Evolutionary conservation across 768 basidiomycete species (phyloP), one percentile per base, ranked within the genome.

Genomic region (Boletus insuetus): DNA sequence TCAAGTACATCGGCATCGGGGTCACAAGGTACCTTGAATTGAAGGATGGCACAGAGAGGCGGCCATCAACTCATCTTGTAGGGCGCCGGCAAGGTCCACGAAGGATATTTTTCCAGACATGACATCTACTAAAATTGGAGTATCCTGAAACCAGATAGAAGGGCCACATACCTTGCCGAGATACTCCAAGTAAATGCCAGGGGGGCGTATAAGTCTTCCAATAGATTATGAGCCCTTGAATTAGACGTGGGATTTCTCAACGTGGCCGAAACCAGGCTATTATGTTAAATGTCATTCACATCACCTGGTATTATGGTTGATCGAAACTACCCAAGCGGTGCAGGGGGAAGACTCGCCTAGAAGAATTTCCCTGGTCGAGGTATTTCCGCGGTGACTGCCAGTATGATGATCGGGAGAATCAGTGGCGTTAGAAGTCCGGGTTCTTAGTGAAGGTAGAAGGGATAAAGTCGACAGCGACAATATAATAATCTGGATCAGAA

Each of bases 171-270:
- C 74, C 69, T 51, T 34, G 41, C 49, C 51, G 57, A 8, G 53
- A 55, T 10, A 72, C 48, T 8, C 60, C 73, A 20, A 76, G 69
- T 17, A 76, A 49, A 55, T 75, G 72, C 38, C 69, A 58, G 2
- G 75, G 75, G 6, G 75, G 74, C 56, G 74, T 72, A 51, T 75
- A 76, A 3, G 73, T 76, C 58, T 74, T 76, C 75, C 75, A 76
- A 41, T 73, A 75, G 19, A 73, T 53, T 17, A 74, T 26, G 56
- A n/a, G 51, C 55, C 7, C 46, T 55, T 13, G 52, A 51, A 39
- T 22, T 45, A 17, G 58, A 2, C 9, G 48, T 14, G 8, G 55
- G 12, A 39, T 53, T 39, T 13, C 26, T 44, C 26, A 74, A 55
- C 14, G 41, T 39, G 75, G 34, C 76, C 75, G 31, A 75, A 52